Evolutionary conservation across 352 stramenopile genomes (phyloP), one percentile per base, ranked within the genome.

Genomic region (Phytophthora pluvialis): DNA sequence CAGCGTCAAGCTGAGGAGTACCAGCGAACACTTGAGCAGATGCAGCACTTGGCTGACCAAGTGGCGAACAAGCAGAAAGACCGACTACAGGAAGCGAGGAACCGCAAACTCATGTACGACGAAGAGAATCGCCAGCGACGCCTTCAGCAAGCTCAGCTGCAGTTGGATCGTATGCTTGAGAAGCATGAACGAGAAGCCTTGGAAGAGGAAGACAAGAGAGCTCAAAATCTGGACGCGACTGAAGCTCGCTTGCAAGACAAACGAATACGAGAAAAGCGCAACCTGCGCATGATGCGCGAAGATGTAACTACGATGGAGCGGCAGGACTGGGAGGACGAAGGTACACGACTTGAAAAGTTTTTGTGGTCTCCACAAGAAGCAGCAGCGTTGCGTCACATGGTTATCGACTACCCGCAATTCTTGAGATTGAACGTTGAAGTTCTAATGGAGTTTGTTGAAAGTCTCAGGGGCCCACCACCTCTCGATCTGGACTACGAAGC

Each of bases 401-500:
- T 79, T 16, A 15, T 32, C 0, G 42, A 72, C 26, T 75, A 91
- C 53, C 16, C 49, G 13, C 11, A 40, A 5, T 75, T 90, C 31
- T 53, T 87, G 10, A n/a, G 49, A 8, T 38, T 65, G 11, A 87
- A 91, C 53, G 74, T 87, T 5, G 42, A 72, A 21, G 67, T 88
- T 18, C 54, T 88, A 1, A 60, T 77, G 31, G 72, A 81, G 15
- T 48, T 90, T 15, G 55, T 65, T 6, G 44, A 25, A n/a, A 54
- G 28, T 3, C 29, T 66, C 9, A 48, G 64, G 1, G 42, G 36
- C 0, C 54, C 50, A 10, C 75, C 79, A 40, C 81, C 80, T 8
- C 72, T 89, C 43, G 68, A 85, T 15, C 63, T 90, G 6, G 78
- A 90, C 44, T 86, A 81, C n/a, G 78, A 86, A 47, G 67, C 71